Conservation (phyloP, 1,284 basidiomycete genomes). For the Stereum hirsutum region DNA sequence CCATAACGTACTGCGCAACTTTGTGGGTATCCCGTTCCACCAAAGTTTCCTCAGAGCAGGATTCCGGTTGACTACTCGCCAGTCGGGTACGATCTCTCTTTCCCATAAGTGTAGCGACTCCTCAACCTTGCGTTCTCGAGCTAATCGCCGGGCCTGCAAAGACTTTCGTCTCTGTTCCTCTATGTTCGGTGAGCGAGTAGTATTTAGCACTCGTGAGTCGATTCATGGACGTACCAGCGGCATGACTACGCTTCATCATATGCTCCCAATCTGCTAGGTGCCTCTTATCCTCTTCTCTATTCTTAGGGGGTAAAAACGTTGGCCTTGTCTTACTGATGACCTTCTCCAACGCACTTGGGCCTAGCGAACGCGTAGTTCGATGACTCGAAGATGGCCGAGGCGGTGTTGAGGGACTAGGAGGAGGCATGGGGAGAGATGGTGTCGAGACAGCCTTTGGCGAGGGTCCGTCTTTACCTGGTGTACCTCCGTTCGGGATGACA, state of each 20-base stretch:
- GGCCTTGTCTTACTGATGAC: slow-evolving; percentile 76
- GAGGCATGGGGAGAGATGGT: slow-evolving; percentile 17
- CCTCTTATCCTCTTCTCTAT: slow-evolving; percentile 69
- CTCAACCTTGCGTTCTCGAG: slow-evolving; percentile 63
- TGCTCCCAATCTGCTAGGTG: slow-evolving; percentile 85
- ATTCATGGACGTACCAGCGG: slow-evolving; percentile 43
- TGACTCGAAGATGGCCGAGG: slow-evolving; percentile 22
- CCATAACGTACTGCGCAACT: slow-evolving; percentile 84
- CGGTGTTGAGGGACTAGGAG: slow-evolving; percentile 12
- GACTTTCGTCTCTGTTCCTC: slow-evolving; percentile 63
- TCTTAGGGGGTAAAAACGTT: slow-evolving; percentile 79
- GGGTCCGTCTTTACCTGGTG: slow-evolving; percentile 2
- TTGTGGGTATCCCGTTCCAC: slow-evolving; percentile 89
- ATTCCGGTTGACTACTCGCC: slow-evolving; percentile 66
- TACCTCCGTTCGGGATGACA: slow-evolving; percentile 4
- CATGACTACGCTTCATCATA: slow-evolving; percentile 83
- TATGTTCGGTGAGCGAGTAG: slow-evolving; percentile 17
- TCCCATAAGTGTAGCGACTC: slow-evolving; percentile 71
- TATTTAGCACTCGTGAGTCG: slow-evolving; percentile 6
- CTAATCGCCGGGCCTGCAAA: slow-evolving; percentile 51
- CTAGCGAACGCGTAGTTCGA: slow-evolving; percentile 40
- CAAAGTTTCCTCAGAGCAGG: slow-evolving; percentile 67
- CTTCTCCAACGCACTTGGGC: slow-evolving; percentile 64
- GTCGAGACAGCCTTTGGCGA: slow-evolving; percentile 13
- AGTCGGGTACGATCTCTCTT: slow-evolving; percentile 74